Base-by-base conservation (phyloP, 176 grass and related monocot genomes). In the Puya raimondii region DNA sequence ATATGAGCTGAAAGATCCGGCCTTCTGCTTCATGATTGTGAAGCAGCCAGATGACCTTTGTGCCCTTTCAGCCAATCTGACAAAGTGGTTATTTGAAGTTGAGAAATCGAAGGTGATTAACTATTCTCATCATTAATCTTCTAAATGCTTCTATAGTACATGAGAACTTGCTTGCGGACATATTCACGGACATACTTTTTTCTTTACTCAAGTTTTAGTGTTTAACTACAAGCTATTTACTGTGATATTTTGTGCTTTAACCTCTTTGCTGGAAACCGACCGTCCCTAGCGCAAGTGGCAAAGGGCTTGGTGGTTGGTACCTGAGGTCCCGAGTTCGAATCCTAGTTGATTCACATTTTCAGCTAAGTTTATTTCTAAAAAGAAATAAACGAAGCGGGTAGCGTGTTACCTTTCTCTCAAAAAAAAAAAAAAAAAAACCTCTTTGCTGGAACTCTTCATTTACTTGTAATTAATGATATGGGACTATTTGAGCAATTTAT, bases 1-100 rank as follows among this genome's bases (percentile, higher is more conserved):
- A 63, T 97, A 83, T 74, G 86, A 97, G 78, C 69, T 92, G 80
- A 97, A 97, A 87, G 93, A 92, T 72, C 81, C 86, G 70, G 81
- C 93, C 22, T 92, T 85, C 79, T 90, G 84, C 25, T 92, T 87
- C 29, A 73, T 69, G 25, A 72, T 92, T 71, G 64, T 92, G 70
- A 92, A 85, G 83, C 87, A 79, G 82, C 86, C 93, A 80, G 74
- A 90, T 85, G 77, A 96, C 71, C 67, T 89, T 56, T 87, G 80
- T 48, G 48, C 84, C 79, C 81, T 97, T 74, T 89, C 89, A 70
- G 77, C 65, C 11, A 81, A 87, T 75, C 63, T 97, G 74, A 81
- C 86, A 63, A 87, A 79, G 84, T 92, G 84, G 86, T 80, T 97
- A 78, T 90, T 81, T 81, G 81, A 90, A 69, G 89, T 97, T 71